These are phyloP conservation scores for Cucumis melo DNA, from an alignment of 306 rosid genomes.

Conservation along the genomic window DNA sequence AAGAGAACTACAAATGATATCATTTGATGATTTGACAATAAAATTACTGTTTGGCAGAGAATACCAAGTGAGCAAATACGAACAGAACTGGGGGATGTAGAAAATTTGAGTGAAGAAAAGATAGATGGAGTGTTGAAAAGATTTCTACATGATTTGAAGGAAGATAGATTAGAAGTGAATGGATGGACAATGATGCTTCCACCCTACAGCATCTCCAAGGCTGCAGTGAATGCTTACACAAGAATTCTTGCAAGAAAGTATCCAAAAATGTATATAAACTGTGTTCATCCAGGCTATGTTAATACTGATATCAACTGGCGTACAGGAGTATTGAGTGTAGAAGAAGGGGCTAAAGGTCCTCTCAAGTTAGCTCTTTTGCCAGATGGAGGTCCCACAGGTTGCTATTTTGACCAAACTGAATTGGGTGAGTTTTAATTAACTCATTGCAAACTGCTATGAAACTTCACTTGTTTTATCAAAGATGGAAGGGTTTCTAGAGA, in stretches of 20 bases:
- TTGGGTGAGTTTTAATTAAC: slow-evolving; percentile 24
- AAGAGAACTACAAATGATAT: neutral
- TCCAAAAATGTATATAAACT: slow-evolving; percentile 32
- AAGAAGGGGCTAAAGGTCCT: slow-evolving; percentile 45
- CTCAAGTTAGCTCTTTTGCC: slow-evolving; percentile 33
- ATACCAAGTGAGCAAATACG: slow-evolving; percentile 30
- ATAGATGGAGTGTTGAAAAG: slow-evolving; percentile 30
- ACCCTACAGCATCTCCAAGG: slow-evolving; percentile 40
- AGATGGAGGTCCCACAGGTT: slow-evolving; percentile 30
- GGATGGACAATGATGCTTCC: slow-evolving; percentile 55
- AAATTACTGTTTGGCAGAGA: slow-evolving; percentile 28
- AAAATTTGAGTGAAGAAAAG: slow-evolving; percentile 30
- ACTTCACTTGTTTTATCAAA: no score
- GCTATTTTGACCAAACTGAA: slow-evolving; percentile 33
- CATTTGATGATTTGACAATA: neutral
- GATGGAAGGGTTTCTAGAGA: no score
- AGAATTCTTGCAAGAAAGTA: slow-evolving; percentile 36
- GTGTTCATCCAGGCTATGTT: slow-evolving; percentile 49
- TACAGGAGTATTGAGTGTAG: slow-evolving; percentile 23
- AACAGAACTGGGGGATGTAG: slow-evolving; percentile 26
- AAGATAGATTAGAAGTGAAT: slow-evolving; percentile 30
- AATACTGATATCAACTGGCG: slow-evolving; percentile 37
- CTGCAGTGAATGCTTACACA: slow-evolving; percentile 34
- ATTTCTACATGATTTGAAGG: slow-evolving; percentile 28
- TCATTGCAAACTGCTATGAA: neutral